Percentiles rank a stretch among this genome's conserved stretches.
Evolutionary conservation across 2,329 filamentous ascomycete genomes (phyloP).

Genomic region (Orbilia blumenaviensis): DNA sequence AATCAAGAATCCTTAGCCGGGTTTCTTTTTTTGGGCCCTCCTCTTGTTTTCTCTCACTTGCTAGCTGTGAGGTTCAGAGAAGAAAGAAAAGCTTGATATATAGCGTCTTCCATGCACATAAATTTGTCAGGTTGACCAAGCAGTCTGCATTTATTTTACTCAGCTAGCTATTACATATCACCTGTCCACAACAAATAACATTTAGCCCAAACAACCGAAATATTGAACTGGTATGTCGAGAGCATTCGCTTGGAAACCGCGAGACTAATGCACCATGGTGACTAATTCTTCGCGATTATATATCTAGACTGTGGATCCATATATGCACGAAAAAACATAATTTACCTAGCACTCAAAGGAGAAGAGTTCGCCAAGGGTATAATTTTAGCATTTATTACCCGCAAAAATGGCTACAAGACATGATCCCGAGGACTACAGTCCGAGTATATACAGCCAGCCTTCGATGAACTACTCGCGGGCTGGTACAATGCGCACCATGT

Average conservation of each 20-base stretch:
- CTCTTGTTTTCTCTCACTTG: background rate
- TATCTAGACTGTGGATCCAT: too few relatives aligned
- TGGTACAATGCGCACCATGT: conserved; percentile 19
- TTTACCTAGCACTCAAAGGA: too few relatives aligned
- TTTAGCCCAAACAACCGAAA: too few relatives aligned
- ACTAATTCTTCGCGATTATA: too few relatives aligned
- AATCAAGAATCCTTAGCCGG: background rate
- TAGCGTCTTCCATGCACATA: background rate
- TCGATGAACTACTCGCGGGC: conserved; percentile 22
- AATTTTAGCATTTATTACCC: background rate
- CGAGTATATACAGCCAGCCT: conserved; percentile 40
- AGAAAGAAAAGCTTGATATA: background rate
- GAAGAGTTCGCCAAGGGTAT: background rate
- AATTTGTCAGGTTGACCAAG: background rate
- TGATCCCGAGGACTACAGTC: conserved; percentile 23
- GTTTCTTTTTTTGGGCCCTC: background rate
- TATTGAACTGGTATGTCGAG: too few relatives aligned
- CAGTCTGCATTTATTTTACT: background rate
- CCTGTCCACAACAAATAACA: background rate
- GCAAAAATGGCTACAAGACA: conserved; percentile 14
- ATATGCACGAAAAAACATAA: too few relatives aligned
- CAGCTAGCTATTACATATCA: background rate
- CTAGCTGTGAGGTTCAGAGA: background rate
- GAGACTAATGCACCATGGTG: too few relatives aligned
- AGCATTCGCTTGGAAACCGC: too few relatives aligned